Base-by-base conservation (phyloP, 495 filamentous ascomycete species). In the Penicillium subrubescens region DNA sequence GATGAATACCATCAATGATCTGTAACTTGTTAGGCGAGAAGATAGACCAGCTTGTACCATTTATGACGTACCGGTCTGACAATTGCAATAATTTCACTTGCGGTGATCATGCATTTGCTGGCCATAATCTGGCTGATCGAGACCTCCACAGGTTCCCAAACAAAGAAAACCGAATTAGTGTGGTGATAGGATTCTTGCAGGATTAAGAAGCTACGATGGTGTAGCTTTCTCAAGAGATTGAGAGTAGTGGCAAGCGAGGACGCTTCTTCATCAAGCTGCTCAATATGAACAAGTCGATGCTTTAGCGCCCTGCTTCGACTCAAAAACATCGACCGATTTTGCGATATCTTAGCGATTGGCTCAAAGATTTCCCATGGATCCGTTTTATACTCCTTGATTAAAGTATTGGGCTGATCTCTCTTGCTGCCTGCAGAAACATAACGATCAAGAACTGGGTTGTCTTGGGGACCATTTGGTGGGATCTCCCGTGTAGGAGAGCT, bases 161-260 rank as follows among this genome's bases (percentile, higher is more conserved):
- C 34, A 31, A 65, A 57, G 8, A 48, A 60, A 14, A 31, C 39
- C 14, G 41, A 50, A 19, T 34, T 8, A 23, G 8, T 27, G 34
- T 65, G 41, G 5, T 60, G 50, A 33, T 65, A 65, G 27, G 11
- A 51, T 51, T 60, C 57, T 29, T 48, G 53, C 23, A 66, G 41
- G 3, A 17, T 43, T 15, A 52, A 21, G 11, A 66, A 61, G 27
- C 31, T 57, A 10, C 52, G 46, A 53, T 66, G 52, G 41, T 14
- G 34, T 27, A 65, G 33, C 39, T 43, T 43, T n/a, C 39, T 43
- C 17, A 43, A 43, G 34, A 33, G 41, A 34, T 61, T 48, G 33
- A 31, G n/a, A 58, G 59, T 43, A 60, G 29, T 44, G 43, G 58
- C n/a, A 44, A 44, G 27, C 8, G 50, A 33, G 25, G 51, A 53